Evolutionary conservation across 2,329 filamentous ascomycete species (phyloP).

Genomic region (Fusarium anthophilum): DNA sequence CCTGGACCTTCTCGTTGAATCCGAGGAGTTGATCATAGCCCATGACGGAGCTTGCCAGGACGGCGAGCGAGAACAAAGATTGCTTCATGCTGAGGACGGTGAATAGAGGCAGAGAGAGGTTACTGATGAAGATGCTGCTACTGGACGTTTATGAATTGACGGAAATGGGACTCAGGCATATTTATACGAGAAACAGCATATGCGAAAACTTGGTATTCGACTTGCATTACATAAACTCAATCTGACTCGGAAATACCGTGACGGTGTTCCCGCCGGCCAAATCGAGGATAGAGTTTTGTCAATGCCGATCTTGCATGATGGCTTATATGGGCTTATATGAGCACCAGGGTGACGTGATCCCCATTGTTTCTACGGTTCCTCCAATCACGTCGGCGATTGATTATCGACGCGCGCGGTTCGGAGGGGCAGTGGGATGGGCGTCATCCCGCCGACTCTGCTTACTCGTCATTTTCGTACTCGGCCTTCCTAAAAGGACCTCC

Average conservation of each 20-base stretch:
- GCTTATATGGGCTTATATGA: not conserved
- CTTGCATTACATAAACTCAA: not conserved
- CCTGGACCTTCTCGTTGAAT: slow-evolving; percentile 22
- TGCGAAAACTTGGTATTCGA: no score
- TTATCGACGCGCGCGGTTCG: not conserved
- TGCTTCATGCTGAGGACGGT: no score
- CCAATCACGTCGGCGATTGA: not conserved
- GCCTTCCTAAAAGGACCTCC: not conserved
- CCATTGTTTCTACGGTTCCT: not conserved
- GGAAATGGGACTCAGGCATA: no score
- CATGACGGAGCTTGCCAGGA: slow-evolving; percentile 5
- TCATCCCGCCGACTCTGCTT: not conserved
- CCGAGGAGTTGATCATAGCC: slow-evolving; percentile 40
- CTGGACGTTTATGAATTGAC: no score
- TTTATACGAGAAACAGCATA: no score
- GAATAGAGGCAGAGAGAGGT: no score
- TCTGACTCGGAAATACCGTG: not conserved
- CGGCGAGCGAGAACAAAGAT: slow-evolving; percentile 1
- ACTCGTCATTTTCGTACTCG: not conserved
- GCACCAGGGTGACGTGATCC: not conserved
- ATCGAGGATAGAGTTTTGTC: not conserved
- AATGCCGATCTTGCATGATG: not conserved
- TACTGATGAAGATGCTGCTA: no score
- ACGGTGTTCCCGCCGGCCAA: not conserved
- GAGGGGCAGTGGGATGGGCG: not conserved